Percentiles rank a stretch among this genome's conserved stretches.
These are phyloP conservation scores for Epicoccum nigrum DNA, from an alignment of 2,329 filamentous ascomycete species.

Conservation along the genomic window DNA sequence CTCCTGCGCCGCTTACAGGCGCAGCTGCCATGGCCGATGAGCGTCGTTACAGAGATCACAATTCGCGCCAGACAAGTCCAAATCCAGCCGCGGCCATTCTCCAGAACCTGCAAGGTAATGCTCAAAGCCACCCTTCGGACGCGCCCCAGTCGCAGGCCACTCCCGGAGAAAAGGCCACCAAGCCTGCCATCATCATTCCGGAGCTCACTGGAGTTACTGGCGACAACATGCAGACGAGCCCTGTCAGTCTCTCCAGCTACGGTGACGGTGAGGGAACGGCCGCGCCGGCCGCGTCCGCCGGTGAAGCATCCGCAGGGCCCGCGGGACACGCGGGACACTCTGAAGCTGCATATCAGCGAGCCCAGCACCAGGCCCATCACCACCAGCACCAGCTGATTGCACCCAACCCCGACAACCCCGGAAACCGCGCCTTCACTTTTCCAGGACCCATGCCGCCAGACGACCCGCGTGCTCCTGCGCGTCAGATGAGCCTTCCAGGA, in stretches of 20 bases:
- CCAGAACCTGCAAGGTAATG: conserved; percentile 51
- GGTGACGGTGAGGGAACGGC: conserved; percentile 58
- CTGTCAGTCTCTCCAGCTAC: conserved; percentile 61
- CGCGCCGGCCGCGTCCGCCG: conserved; percentile 56
- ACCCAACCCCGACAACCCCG: conserved; percentile 43
- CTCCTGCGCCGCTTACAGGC: conserved; percentile 54
- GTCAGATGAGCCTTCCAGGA: conserved; percentile 66
- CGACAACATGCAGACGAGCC: conserved; percentile 58
- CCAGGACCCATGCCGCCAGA: conserved; percentile 61
- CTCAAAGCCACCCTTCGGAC: conserved; percentile 49
- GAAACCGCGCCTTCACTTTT: conserved; percentile 67
- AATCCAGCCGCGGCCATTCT: conserved; percentile 55
- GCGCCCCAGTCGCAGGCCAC: conserved; percentile 54
- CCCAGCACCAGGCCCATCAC: conserved; percentile 29
- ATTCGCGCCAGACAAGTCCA: conserved; percentile 54
- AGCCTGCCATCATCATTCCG: conserved; percentile 56
- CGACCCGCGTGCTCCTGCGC: conserved; percentile 58
- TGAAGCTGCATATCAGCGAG: conserved; percentile 46
- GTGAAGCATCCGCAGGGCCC: conserved; percentile 57
- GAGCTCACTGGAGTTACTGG: conserved; percentile 48
- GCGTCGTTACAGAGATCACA: conserved; percentile 51
- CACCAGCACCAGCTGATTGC: conserved; percentile 47
- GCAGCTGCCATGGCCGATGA: conserved; percentile 57
- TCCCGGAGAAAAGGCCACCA: conserved; percentile 54
- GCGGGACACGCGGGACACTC: conserved; percentile 46